Base-by-base conservation (phyloP, 2,329 filamentous ascomycete genomes). In the Uncinocarpus reesii region DNA sequence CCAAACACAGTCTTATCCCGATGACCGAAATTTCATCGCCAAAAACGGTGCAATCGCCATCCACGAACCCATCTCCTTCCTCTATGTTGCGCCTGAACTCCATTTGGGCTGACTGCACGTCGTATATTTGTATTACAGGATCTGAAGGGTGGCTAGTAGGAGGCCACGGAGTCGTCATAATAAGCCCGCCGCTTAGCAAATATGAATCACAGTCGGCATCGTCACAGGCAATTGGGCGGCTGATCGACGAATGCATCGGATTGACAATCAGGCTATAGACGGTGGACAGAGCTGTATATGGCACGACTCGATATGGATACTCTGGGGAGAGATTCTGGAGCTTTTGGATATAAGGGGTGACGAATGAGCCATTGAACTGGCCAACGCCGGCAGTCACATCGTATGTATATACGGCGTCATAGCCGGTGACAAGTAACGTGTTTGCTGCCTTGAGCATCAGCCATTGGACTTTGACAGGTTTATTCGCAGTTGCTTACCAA, bases 121-220 rank as follows among this genome's bases (percentile, higher is more conserved):
- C 16, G 28, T 31, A 43, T 29, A 43, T 20, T 43, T 43, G 26
- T 2, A 43, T 43, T 5, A 43, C 41, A 31, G 41, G 18, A 8
- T 34, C 2, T 20, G 41, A 43, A 3, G 41, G 41, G 4, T 43
- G 41, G n/a, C 2, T 23, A 5, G 18, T 20, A 21, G 41, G 41
- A 7, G 41, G 41, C 41, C 41, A 43, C 18, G 41, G 41, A 21
- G 41, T 43, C 23, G 41, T 43, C 41, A 43, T 43, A n/a, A 34
- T 16, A 15, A 43, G 41, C 13, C 41, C 41, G 6, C 41, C 41
- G 10, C 15, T 43, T 4, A 43, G 10, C 15, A 43, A 34, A 16
- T 43, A 43, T 7, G 41, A 43, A 26, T 43, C 41, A 28, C 41
- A 43, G 11, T 34, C 26, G 2, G 32, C 28, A 3, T 21, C 41